A percentile compares a stretch with the other conserved stretches of the same genome.
phyloP scores from a whole-genome alignment of 108 stramenopile species.

The Cyclotella cryptica region DNA sequence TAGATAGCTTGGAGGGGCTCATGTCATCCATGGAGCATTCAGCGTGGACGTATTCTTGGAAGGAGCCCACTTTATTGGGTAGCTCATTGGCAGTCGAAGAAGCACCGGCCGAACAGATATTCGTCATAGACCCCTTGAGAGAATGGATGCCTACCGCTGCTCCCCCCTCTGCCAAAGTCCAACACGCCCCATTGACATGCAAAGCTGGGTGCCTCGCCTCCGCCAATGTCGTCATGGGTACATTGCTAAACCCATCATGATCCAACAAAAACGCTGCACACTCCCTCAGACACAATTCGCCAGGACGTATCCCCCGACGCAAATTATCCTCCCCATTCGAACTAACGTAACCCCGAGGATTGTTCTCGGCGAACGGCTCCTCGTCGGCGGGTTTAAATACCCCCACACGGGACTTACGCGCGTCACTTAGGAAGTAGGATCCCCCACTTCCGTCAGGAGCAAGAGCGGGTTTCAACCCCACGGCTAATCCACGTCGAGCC shows the following conservation, averaged over 20 bases:
- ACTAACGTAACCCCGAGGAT: conserved; percentile 89
- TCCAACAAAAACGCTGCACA: conserved; percentile 97
- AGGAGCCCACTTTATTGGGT: conserved; percentile 90
- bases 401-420: conserved; percentile 80
- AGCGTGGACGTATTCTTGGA: conserved; percentile 91
- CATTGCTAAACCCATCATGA: conserved; percentile 82
- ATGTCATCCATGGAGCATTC: conserved; percentile 95
- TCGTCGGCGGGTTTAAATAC: conserved; percentile 99
- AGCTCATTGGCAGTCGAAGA: conserved; percentile 16
- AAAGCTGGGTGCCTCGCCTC: conserved; percentile 93
- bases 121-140: conserved; percentile 28
- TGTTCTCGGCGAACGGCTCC: conserved; percentile 97
- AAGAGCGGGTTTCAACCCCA: conserved; percentile 89
- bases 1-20: conserved; percentile 80
- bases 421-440: conserved; percentile 94
- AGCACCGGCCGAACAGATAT: neutral
- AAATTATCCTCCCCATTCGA: conserved; percentile 60
- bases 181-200: conserved; percentile 74
- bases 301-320: conserved; percentile 91
- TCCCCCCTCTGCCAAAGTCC: conserved; percentile 79
- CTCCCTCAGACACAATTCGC: conserved; percentile 96
- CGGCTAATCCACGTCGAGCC: conserved; percentile 66
- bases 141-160: conserved; percentile 88
- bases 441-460: conserved; percentile 96
- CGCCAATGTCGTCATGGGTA: conserved; percentile 96